Evolutionary conservation across 805 yeast genomes (phyloP).

Genomic region (Cyberlindnera mrakii): DNA sequence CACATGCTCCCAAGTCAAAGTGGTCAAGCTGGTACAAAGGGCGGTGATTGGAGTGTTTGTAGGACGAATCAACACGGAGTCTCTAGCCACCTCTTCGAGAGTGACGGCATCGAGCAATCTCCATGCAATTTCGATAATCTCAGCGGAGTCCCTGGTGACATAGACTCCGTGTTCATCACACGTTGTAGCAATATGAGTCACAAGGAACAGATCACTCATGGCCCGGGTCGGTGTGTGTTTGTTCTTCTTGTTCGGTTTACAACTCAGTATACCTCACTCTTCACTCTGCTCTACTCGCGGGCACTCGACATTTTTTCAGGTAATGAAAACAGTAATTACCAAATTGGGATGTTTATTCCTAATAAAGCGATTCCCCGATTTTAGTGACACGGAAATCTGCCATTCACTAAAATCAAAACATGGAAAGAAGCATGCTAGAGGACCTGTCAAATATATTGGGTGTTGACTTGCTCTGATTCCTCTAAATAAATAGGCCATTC

Average conservation of each 20-base stretch:
- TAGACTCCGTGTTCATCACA: conserved; percentile 57
- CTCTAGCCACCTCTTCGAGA: conserved; percentile 36
- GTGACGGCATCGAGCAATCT: conserved; percentile 48
- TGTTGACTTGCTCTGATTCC: too few relatives aligned
- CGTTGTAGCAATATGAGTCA: conserved; percentile 57
- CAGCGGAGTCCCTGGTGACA: conserved; percentile 61
- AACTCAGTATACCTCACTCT: neutral
- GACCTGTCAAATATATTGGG: conserved; percentile 2
- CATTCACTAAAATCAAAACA: conserved; percentile 7
- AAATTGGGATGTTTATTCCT: neutral
- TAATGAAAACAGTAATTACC: neutral
- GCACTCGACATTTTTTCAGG: neutral
- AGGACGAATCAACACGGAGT: conserved; percentile 51
- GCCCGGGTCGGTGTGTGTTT: neutral
- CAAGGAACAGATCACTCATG: conserved; percentile 46
- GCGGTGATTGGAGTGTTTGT: conserved; percentile 62
- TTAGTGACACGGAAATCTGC: neutral
- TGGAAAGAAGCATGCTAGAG: conserved; percentile 7
- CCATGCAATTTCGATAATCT: conserved; percentile 67
- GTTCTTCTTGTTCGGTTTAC: neutral
- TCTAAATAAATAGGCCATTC: neutral
- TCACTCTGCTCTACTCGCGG: neutral
- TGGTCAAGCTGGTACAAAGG: conserved; percentile 42
- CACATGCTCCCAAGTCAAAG: conserved; percentile 57
- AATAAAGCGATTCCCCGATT: neutral